Conservation (phyloP, 257 asterid species). For the Echium plantagineum region DNA sequence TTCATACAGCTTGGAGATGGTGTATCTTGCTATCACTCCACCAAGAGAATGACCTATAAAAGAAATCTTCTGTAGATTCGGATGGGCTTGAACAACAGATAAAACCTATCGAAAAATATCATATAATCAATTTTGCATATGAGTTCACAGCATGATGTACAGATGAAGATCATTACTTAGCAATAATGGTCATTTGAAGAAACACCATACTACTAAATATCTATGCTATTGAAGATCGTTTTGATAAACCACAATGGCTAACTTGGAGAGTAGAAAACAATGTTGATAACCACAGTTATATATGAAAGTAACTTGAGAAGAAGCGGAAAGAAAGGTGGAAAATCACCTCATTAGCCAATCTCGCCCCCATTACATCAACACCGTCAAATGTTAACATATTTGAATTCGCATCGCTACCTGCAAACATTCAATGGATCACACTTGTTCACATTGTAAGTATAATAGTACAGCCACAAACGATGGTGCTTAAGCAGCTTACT, state of each 20-base stretch:
- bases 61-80: slow-evolving; percentile 68
- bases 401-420: slow-evolving; percentile 82
- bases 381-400: slow-evolving; percentile 72
- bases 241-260: too few species aligned
- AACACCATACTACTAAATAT: too few species aligned
- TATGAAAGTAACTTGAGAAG: neutral
- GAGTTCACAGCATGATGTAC: too few species aligned
- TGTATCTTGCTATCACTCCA: slow-evolving; percentile 82
- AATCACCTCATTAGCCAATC: slow-evolving; percentile 88
- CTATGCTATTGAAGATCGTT: too few species aligned
- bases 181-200: too few species aligned
- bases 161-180: too few species aligned
- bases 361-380: slow-evolving; percentile 76
- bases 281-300: neutral
- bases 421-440: slow-evolving; percentile 8
- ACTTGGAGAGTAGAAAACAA: neutral
- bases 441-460: neutral
- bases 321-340: neutral
- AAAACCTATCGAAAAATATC: slow-evolving; percentile 36
- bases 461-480: too few species aligned
- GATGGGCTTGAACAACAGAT: slow-evolving; percentile 44
- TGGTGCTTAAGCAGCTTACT: neutral
- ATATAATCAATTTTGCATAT: neutral
- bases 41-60: slow-evolving; percentile 91
- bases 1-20: slow-evolving; percentile 59